Evolutionary conservation across 2,329 filamentous ascomycete genomes (phyloP).

Genomic region (Hymenoscyphus salicellus): DNA sequence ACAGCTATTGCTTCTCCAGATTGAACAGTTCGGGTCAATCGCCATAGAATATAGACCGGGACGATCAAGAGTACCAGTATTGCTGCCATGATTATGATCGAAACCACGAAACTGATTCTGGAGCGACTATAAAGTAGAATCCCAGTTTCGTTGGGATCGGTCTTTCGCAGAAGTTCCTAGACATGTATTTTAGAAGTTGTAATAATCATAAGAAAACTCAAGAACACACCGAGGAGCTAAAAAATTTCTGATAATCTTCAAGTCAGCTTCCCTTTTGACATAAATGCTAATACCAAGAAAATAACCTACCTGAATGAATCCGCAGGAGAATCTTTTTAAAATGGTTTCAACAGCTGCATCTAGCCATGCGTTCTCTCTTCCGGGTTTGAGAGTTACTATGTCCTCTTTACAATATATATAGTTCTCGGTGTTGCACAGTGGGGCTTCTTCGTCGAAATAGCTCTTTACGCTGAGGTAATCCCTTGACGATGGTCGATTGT

Average conservation of each 20-base stretch:
- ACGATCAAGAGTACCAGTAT: conserved; percentile 23
- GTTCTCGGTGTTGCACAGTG: neutral
- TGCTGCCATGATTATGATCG: conserved; percentile 11
- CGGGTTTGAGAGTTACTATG: conserved; percentile 5
- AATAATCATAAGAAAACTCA: neutral
- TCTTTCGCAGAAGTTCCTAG: neutral
- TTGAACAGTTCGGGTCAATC: conserved; percentile 1
- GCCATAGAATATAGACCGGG: conserved; percentile 22
- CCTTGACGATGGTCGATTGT: neutral
- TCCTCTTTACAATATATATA: conserved; percentile 4
- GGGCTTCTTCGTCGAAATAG: conserved; percentile 1
- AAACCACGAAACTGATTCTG: conserved; percentile 17
- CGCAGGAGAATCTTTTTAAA: neutral
- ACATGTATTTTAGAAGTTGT: neutral
- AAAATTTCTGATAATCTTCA: neutral
- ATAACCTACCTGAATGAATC: conserved; percentile 2
- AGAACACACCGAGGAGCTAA: neutral
- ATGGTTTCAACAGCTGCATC: neutral
- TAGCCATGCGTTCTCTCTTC: conserved; percentile 2
- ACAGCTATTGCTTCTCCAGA: neutral
- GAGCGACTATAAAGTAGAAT: conserved; percentile 15
- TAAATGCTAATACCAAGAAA: neutral
- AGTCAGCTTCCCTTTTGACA: neutral
- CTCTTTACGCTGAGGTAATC: conserved; percentile 3
- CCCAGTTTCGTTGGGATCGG: neutral